A percentile compares a stretch with the other conserved stretches of the same genome.
phyloP scores from a whole-genome alignment of 139 green algal species.

The Chlorella ohadii region DNA sequence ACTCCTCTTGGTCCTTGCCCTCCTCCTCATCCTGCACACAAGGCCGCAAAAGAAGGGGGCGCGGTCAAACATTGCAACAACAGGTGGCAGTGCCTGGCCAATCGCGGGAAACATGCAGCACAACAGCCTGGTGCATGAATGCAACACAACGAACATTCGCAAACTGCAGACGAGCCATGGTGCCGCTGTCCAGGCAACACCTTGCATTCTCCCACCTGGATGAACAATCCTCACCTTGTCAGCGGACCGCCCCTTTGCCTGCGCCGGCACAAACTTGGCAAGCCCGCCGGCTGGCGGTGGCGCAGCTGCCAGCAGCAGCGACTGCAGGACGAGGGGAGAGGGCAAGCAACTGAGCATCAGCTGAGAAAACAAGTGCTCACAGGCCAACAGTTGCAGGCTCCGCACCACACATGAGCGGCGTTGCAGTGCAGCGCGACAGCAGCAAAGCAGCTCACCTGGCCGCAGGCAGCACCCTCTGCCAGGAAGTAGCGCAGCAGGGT shows the following conservation, averaged over 20 bases:
- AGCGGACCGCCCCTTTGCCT: neutral
- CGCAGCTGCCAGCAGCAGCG: slow-evolving; percentile 12
- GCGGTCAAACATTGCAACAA: too few relatives aligned
- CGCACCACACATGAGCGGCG: neutral
- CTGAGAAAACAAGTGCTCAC: too few relatives aligned
- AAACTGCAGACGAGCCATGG: too few relatives aligned
- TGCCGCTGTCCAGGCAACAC: too few relatives aligned
- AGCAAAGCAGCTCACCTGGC: slow-evolving; percentile 57
- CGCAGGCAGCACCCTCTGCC: slow-evolving; percentile 71
- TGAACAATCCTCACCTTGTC: neutral
- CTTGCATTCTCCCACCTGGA: too few relatives aligned
- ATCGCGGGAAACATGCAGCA: too few relatives aligned
- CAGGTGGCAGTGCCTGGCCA: too few relatives aligned
- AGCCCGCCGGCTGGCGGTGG: neutral
- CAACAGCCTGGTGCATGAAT: too few relatives aligned
- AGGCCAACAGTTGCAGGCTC: neutral
- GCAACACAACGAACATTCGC: too few relatives aligned
- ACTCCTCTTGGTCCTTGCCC: slow-evolving; percentile 21
- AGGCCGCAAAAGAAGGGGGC: neutral
- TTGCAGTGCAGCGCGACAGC: neutral
- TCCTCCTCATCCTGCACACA: neutral
- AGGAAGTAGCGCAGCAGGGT: slow-evolving; percentile 84
- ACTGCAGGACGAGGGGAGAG: neutral
- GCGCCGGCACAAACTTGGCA: slow-evolving; percentile 7
- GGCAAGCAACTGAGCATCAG: neutral